Evolutionary conservation across 805 yeast genomes (phyloP).

Genomic region (Schwanniomyces vanrijiae): DNA sequence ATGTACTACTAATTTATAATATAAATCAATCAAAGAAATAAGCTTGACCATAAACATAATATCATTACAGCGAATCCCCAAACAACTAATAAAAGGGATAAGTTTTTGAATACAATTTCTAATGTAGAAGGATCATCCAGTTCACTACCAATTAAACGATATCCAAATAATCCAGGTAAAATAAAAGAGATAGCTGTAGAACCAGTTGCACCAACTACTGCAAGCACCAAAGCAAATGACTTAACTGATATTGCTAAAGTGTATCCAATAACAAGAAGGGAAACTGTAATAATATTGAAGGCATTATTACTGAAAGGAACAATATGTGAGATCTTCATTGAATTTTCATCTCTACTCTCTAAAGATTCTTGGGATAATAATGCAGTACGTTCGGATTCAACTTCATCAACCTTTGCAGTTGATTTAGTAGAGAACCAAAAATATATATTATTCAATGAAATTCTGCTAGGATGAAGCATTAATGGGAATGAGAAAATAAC

Average conservation of each 20-base stretch:
- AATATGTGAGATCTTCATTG: constrained; percentile 6
- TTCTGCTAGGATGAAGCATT: constrained; percentile 88
- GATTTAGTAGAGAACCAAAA: constrained; percentile 40
- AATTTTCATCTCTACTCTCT: not conserved
- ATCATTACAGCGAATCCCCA: constrained; percentile 77
- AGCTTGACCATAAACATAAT: constrained; percentile 46
- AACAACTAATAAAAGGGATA: constrained; percentile 54
- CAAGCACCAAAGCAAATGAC: constrained; percentile 79
- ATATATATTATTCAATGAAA: constrained; percentile 72
- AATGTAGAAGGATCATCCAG: constrained; percentile 19
- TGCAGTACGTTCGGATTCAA: not conserved
- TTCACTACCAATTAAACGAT: constrained; percentile 61
- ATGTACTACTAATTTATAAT: not conserved
- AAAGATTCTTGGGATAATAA: not conserved
- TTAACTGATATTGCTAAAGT: constrained; percentile 61
- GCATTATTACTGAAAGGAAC: constrained; percentile 29
- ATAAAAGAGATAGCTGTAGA: constrained; percentile 90
- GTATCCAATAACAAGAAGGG: constrained; percentile 53
- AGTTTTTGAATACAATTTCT: constrained; percentile 37
- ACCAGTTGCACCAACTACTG: constrained; percentile 91
- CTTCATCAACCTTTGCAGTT: constrained; percentile 2
- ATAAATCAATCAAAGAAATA: constrained; percentile 1
- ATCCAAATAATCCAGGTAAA: constrained; percentile 86
- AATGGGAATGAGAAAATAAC: constrained; percentile 86
- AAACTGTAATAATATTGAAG: constrained; percentile 28